Conservation (phyloP, 2,329 filamentous ascomycete genomes). For the Amauroascus niger region DNA sequence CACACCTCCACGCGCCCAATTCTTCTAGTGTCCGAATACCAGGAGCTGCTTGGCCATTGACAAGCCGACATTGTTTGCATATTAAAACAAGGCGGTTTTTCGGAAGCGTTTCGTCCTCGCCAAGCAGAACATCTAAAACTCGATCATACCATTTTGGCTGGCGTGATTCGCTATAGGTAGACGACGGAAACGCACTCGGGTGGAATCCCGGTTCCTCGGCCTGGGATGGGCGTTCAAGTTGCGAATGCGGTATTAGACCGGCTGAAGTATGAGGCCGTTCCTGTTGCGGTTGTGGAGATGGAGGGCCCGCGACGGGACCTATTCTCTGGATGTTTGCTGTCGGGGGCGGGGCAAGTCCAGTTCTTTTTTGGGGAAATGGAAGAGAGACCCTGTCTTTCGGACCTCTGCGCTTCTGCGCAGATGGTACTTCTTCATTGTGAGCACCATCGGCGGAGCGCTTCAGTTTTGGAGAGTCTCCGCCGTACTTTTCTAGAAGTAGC, state of each 20-base stretch:
- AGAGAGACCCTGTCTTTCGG: constrained; percentile 20
- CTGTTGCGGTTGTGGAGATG: constrained; percentile 21
- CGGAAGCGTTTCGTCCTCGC: constrained; percentile 85
- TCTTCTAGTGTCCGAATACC: constrained; percentile 69
- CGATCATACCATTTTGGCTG: constrained; percentile 81
- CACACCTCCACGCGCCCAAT: constrained; percentile 78
- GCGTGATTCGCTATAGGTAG: constrained; percentile 26
- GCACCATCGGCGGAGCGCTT: constrained; percentile 23
- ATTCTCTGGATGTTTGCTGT: constrained; percentile 52
- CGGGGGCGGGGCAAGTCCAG: constrained; percentile 50
- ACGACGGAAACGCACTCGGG: constrained; percentile 38
- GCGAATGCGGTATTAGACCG: constrained; percentile 13
- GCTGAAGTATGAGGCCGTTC: constrained; percentile 21
- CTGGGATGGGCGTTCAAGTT: constrained; percentile 13
- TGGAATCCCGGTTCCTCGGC: constrained; percentile 39
- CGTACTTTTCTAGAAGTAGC: constrained; percentile 89
- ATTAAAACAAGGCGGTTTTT: constrained; percentile 87
- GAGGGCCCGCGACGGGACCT: constrained; percentile 14
- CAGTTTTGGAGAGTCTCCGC: constrained; percentile 49
- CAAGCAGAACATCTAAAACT: constrained; percentile 80
- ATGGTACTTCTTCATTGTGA: constrained; percentile 15
- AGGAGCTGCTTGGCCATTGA: constrained; percentile 92
- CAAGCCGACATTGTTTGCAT: constrained; percentile 69
- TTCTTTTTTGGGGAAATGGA: constrained; percentile 35
- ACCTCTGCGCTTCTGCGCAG: constrained; percentile 20